Base-by-base conservation (phyloP, 1,139 yeast genomes). In the Protomyces lactucae-debilis region DNA sequence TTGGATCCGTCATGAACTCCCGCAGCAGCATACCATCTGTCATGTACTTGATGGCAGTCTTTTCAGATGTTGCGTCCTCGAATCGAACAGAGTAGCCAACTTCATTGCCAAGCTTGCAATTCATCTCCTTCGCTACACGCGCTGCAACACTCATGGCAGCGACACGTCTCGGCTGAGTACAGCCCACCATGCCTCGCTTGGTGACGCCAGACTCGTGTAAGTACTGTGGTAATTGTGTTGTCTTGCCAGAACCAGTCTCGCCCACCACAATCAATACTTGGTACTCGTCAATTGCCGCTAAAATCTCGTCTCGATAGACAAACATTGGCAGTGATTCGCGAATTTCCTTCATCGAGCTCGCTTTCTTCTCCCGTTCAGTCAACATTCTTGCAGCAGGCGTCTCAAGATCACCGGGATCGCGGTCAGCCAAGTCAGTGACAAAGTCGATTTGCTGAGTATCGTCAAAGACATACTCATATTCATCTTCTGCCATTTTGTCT, bases 241-340 rank as follows among this genome's bases (percentile, higher is more conserved):
- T 93, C 71, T 93, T 93, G 70, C 99, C 99, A 0, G 97, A 91
- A 56, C 99, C 99, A 0, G 99, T 93, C 73, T 93, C 98, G 67
- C 99, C 99, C 43, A 93, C 97, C 56, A 93, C 87, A 52, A 93
- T 87, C 48, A 92, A 73, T 40, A 92, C 87, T 72, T 90, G 96
- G 71, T 88, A 83, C 16, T 81, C 76, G 23, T 74, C 73, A 2
- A 93, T 80, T 0, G 90, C 84, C 0, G 81, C 79, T n/a, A 93
- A 74, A 36, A 93, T 80, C 60, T 83, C 80, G 1, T 81, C 77
- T 64, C 90, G 79, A 76, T 83, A 87, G 61, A 80, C 77, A 71
- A 78, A 89, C 0, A 92, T 96, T 0, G 99, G 99, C 25, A 93
- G 76, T 0, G 90, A 83, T 69, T 79, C 81, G 59, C 95, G 75